Percentiles rank a stretch among this genome's conserved stretches.
Conservation (phyloP, 2,329 filamentous ascomycete genomes). For the Cercospora nicotianae region DNA sequence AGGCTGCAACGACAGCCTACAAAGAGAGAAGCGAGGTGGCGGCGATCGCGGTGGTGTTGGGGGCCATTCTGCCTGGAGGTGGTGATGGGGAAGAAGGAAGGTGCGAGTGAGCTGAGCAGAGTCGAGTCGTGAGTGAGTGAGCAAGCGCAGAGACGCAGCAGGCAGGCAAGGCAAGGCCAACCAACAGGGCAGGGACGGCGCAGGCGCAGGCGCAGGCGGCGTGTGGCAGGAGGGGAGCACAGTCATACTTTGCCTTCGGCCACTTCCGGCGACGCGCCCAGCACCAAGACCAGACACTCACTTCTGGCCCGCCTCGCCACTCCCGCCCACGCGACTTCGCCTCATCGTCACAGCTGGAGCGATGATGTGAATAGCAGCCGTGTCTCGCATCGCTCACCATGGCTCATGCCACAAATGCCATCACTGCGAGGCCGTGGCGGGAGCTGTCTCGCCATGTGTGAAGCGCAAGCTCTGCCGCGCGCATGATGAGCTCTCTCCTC, state of each 20-base stretch:
- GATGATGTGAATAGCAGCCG: neutral
- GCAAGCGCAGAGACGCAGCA: neutral
- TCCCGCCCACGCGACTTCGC: neutral
- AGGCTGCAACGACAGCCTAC: slow-evolving; percentile 1
- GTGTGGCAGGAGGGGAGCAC: slow-evolving; percentile 4
- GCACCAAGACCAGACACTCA: neutral
- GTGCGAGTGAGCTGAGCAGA: slow-evolving; percentile 35
- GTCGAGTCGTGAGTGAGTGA: neutral
- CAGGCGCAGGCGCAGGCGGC: neutral
- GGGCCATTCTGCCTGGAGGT: slow-evolving; percentile 6
- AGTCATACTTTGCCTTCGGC: slow-evolving; percentile 8
- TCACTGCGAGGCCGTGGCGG: neutral
- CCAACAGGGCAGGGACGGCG: neutral
- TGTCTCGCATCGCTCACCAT: neutral
- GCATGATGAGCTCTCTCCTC: neutral
- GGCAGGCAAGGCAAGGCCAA: neutral
- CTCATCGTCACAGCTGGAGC: neutral
- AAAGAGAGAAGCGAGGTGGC: slow-evolving; percentile 3
- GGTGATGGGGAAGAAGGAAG: slow-evolving; percentile 51
- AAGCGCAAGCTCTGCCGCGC: neutral
- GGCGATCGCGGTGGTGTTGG: slow-evolving; percentile 6
- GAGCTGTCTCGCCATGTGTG: neutral
- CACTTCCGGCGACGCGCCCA: neutral
- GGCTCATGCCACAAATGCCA: neutral
- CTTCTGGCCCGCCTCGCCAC: neutral